Evolutionary conservation across 1,139 yeast genomes (phyloP), one percentile per base, ranked within the genome.

Genomic region (Sugiyamaella xylanicola): DNA sequence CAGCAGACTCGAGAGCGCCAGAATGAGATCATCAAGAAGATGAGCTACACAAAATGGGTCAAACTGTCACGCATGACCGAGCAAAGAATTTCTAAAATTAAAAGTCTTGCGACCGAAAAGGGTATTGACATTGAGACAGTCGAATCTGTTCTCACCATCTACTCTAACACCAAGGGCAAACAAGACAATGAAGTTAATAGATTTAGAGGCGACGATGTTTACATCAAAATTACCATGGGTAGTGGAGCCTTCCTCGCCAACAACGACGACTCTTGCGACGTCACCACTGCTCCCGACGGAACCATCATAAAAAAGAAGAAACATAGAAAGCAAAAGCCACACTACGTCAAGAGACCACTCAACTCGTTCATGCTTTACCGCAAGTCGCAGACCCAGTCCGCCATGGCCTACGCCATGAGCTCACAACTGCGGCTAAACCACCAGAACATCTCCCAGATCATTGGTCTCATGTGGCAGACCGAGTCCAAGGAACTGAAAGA

Each of bases 301-400:
- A 52, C 48, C 45, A 55, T 40, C 29, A 15, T 50, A 48, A 47
- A 56, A 52, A 55, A 62, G 61, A 63, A 65, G 60, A 64, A 61
- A 53, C 61, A 60, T 42, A 59, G 66, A 49, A 63, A 64, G 52
- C 61, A 60, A 36, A 54, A 57, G 17, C 63, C 64, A n/a, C 63
- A 65, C 55, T 63, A 72, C 52, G 72, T 77, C 56, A 78, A 78
- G 61, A 73, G 83, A 35, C 82, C 82, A 0, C 68, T 78, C 56
- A 79, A 79, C 66, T 76, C 80, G 29, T 79, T 78, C 61, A 78
- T 79, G 82, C 70, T 79, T 15, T 79, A 79, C 61, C 71, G 82
- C 57, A 69, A 75, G 42, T 63, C 75, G 8, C 75, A 77, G 68
- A 75, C 78, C 47, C 77, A 74, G 59, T 72, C 74, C 7, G 75